Conservation (phyloP, 176 grass and related monocot species). For the Leersia perrieri region DNA sequence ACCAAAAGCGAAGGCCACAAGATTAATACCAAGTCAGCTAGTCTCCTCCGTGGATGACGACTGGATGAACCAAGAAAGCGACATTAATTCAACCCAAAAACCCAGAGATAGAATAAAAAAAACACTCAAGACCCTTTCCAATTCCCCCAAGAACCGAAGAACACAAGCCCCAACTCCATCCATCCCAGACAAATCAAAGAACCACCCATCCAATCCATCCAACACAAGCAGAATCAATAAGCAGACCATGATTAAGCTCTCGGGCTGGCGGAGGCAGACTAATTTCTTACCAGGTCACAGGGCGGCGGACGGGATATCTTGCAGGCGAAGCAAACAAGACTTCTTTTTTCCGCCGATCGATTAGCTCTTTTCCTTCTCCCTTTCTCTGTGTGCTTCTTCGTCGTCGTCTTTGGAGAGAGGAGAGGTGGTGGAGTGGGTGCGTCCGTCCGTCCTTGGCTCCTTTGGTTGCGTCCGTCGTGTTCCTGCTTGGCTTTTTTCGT, state of each 20-base stretch:
- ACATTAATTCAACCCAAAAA: not conserved
- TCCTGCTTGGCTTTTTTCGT: conserved; percentile 14
- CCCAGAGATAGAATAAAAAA: not conserved
- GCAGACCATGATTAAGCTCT: not conserved
- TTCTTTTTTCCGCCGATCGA: not conserved
- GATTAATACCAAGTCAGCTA: not conserved
- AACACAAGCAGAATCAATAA: too few species aligned
- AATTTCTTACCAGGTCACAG: conserved; percentile 19
- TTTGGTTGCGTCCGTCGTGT: not conserved
- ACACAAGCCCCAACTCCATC: not conserved
- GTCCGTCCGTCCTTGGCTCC: not conserved
- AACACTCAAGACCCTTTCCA: not conserved
- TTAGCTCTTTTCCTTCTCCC: not conserved
- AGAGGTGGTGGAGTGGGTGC: conserved; percentile 17
- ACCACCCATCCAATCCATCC: not conserved
- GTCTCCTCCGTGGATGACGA: not conserved
- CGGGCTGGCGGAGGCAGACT: too few species aligned
- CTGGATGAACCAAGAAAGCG: not conserved
- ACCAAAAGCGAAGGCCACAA: not conserved
- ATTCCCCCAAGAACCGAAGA: not conserved
- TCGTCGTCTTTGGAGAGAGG: conserved; percentile 3
- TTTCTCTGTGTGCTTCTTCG: conserved; percentile 8
- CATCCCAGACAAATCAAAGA: not conserved
- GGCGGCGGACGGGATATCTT: not conserved
- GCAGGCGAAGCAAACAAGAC: conserved; percentile 18